Conservation (phyloP, 2,329 filamentous ascomycete genomes). For the Neophaeococcomyces aloes region DNA sequence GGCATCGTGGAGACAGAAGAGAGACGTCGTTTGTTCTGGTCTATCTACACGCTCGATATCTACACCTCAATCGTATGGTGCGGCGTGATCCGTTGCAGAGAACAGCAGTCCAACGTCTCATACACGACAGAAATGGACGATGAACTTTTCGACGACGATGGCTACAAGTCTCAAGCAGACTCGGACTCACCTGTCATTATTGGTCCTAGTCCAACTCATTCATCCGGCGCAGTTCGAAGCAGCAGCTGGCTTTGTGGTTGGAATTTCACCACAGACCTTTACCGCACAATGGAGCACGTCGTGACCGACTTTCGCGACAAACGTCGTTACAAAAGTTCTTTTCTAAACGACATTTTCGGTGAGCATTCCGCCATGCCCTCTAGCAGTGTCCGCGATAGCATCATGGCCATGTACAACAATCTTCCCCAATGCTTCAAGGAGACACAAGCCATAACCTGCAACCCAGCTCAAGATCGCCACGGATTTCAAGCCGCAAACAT, state of each 20-base stretch:
- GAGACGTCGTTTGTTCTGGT: slow-evolving; percentile 44
- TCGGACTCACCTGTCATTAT: slow-evolving; percentile 12
- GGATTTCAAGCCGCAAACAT: slow-evolving; percentile 44
- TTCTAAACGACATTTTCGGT: slow-evolving; percentile 15
- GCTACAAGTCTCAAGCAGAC: slow-evolving; percentile 19
- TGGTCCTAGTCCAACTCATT: slow-evolving; percentile 12
- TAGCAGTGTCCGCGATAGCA: slow-evolving; percentile 12
- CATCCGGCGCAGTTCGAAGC: slow-evolving; percentile 11
- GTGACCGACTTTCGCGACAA: slow-evolving; percentile 20
- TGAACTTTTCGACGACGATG: slow-evolving; percentile 31
- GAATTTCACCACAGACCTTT: slow-evolving; percentile 49
- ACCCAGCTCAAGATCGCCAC: slow-evolving; percentile 29
- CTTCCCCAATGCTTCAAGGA: slow-evolving; percentile 19
- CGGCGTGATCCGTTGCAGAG: slow-evolving; percentile 36
- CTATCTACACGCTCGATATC: slow-evolving; percentile 48
- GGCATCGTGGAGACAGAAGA: slow-evolving; percentile 39
- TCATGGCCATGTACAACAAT: slow-evolving; percentile 14
- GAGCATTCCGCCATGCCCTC: slow-evolving; percentile 8
- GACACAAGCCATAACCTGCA: slow-evolving; percentile 33
- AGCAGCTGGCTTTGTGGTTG: slow-evolving; percentile 44
- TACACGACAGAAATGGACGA: slow-evolving; percentile 42
- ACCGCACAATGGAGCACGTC: slow-evolving; percentile 46
- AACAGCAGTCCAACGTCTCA: slow-evolving; percentile 37
- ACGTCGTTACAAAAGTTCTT: slow-evolving; percentile 10
- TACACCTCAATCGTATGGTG: slow-evolving; percentile 45